phyloP scores from a whole-genome alignment of 1,284 basidiomycete genomes.

The Cutaneotrichosporon sp. region DNA sequence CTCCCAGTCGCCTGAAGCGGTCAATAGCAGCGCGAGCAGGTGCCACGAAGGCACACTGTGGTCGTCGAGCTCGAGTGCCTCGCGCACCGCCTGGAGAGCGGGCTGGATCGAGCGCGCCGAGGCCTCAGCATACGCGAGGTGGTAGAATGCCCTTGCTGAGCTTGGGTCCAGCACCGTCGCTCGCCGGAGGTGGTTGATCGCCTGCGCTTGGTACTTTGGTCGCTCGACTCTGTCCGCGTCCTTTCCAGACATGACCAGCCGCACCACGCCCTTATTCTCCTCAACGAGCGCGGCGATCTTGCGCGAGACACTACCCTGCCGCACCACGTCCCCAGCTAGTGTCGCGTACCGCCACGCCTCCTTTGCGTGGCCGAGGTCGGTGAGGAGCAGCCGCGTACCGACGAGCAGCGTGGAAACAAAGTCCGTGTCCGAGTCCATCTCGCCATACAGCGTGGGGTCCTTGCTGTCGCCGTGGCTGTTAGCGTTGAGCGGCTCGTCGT shows the following conservation, averaged over 20 bases:
- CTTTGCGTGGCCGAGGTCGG: conserved; percentile 44
- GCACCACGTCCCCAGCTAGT: conserved; percentile 47
- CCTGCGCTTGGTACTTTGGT: conserved; percentile 60
- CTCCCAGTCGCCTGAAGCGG: conserved; percentile 75
- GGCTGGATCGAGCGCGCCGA: conserved; percentile 67
- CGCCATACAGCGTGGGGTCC: conserved; percentile 27
- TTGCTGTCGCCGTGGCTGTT: conserved; percentile 28
- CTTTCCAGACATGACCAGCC: conserved; percentile 54
- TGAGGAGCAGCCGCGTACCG: conserved; percentile 71
- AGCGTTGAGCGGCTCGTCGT: conserved; percentile 15
- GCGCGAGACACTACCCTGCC: conserved; percentile 12
- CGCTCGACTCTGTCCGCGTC: conserved; percentile 68
- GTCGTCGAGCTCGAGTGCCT: conserved; percentile 73
- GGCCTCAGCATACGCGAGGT: conserved; percentile 74
- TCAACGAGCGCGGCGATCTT: conserved; percentile 40
- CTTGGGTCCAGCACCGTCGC: conserved; percentile 62
- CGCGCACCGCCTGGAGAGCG: conserved; percentile 68
- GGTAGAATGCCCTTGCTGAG: conserved; percentile 66
- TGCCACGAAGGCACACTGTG: conserved; percentile 84
- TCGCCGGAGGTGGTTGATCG: conserved; percentile 61
- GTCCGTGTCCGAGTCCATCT: conserved; percentile 62
- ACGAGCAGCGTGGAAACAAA: conserved; percentile 73
- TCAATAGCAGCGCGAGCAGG: conserved; percentile 77
- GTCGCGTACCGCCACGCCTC: conserved; percentile 51
- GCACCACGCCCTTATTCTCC: conserved; percentile 50